A percentile compares a stretch with the other conserved stretches of the same genome.
Evolutionary conservation across 805 yeast genomes (phyloP).

Genomic region (Blastobotrys peoriensis): DNA sequence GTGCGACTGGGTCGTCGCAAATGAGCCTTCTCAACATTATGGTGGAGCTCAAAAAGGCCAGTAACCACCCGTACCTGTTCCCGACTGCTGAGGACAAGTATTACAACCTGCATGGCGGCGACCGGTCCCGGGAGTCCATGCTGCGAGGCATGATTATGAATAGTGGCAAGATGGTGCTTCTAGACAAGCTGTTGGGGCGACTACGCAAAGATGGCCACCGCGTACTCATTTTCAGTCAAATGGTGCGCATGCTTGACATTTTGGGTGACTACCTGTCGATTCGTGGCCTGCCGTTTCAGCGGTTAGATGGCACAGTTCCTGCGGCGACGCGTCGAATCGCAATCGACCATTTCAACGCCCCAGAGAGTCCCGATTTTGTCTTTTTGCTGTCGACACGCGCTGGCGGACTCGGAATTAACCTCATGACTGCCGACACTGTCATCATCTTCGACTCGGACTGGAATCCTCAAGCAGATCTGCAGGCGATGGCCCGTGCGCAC

Average conservation of each 20-base stretch:
- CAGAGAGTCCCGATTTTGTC: slow-evolving; percentile 85
- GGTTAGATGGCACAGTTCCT: slow-evolving; percentile 95
- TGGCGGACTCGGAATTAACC: slow-evolving; percentile 96
- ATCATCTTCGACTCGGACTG: slow-evolving; percentile 97
- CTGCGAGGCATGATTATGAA: slow-evolving; percentile 93
- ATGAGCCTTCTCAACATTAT: slow-evolving; percentile 83
- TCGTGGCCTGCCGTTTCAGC: slow-evolving; percentile 81
- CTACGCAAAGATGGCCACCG: slow-evolving; percentile 92
- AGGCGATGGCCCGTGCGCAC: slow-evolving; percentile 99
- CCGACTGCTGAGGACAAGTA: slow-evolving; percentile 85
- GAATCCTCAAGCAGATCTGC: slow-evolving; percentile 99
- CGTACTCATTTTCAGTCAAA: slow-evolving; percentile 90
- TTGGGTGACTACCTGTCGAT: slow-evolving; percentile 87
- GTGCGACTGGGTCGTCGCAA: slow-evolving; percentile 67
- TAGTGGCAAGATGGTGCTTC: slow-evolving; percentile 94
- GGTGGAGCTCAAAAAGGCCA: slow-evolving; percentile 94
- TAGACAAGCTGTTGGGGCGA: slow-evolving; percentile 82
- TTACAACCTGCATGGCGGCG: slow-evolving; percentile 38
- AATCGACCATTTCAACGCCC: slow-evolving; percentile 94
- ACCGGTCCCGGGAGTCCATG: slow-evolving; percentile 67
- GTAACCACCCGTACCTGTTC: slow-evolving; percentile 93
- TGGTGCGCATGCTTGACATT: slow-evolving; percentile 95
- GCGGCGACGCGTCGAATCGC: slow-evolving; percentile 90
- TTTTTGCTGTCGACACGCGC: slow-evolving; percentile 92
- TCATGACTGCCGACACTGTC: slow-evolving; percentile 99